Evolutionary conservation across 768 basidiomycete species (phyloP).

Genomic region (Termitomyces sp.): DNA sequence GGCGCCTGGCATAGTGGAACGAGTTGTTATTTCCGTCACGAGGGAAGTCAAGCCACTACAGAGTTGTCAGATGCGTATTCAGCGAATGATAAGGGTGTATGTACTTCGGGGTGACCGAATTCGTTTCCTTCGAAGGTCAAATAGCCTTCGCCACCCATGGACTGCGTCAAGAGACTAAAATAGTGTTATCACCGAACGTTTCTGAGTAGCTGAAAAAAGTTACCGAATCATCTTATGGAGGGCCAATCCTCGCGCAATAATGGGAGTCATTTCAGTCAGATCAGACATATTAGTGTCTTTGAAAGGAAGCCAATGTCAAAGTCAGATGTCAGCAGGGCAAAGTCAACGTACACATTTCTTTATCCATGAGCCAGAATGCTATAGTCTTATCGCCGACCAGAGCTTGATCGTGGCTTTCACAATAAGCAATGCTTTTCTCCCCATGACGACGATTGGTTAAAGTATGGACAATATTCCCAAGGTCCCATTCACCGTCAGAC

Average conservation of each 20-base stretch:
- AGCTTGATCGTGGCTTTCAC: slow-evolving; percentile 97
- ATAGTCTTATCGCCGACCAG: slow-evolving; percentile 98
- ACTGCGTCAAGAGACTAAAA: slow-evolving; percentile 77
- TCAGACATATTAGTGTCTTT: slow-evolving; percentile 94
- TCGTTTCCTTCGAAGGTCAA: slow-evolving; percentile 98
- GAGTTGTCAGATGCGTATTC: slow-evolving; percentile 1
- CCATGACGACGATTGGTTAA: slow-evolving; percentile 83
- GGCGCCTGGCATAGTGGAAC: slow-evolving; percentile 94
- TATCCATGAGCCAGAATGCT: slow-evolving; percentile 99
- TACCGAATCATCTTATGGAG: slow-evolving; percentile 98
- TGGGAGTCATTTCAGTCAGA: slow-evolving; percentile 70
- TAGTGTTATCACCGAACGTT: background rate
- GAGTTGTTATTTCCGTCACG: slow-evolving; percentile 93
- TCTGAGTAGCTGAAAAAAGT: slow-evolving; percentile 8
- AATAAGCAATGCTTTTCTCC: slow-evolving; percentile 90
- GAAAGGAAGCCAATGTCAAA: background rate
- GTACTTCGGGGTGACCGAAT: slow-evolving; percentile 94
- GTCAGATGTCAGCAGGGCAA: background rate
- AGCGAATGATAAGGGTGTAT: slow-evolving; percentile 11
- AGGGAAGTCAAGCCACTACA: slow-evolving; percentile 98
- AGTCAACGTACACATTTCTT: slow-evolving; percentile 88
- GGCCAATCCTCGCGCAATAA: slow-evolving; percentile 84
- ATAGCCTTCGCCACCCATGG: slow-evolving; percentile 95
- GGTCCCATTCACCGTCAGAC: slow-evolving; percentile 81
- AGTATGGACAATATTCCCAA: slow-evolving; percentile 83